These are phyloP conservation scores for Cymbopogon flexuosus DNA, from an alignment of 202 grass and related monocot genomes.

Conservation along the genomic window DNA sequence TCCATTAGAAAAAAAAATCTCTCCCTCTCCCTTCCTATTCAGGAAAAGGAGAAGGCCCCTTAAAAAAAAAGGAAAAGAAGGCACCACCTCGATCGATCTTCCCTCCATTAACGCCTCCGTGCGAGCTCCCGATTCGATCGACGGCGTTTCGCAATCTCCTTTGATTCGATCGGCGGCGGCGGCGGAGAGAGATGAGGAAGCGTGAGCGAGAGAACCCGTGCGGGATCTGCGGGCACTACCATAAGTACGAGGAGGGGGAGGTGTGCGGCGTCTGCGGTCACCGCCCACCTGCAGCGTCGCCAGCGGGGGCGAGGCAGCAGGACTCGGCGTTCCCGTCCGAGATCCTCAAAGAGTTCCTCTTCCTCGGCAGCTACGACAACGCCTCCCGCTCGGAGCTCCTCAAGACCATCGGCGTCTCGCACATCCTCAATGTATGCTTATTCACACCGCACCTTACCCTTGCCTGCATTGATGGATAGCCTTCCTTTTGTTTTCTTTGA, in stretches of 20 bases:
- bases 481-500: not conserved
- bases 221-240: slow-evolving; percentile 92
- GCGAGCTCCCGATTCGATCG: slow-evolving; percentile 18
- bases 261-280: slow-evolving; percentile 89
- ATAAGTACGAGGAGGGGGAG: slow-evolving; percentile 92
- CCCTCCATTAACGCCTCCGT: not conserved
- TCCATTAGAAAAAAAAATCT: not conserved
- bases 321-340: slow-evolving; percentile 74
- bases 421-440: slow-evolving; percentile 72
- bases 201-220: slow-evolving; percentile 91
- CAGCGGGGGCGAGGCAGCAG: slow-evolving; percentile 2
- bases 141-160: not conserved
- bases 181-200: slow-evolving; percentile 58
- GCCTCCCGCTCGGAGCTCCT: slow-evolving; percentile 79
- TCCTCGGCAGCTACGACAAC: slow-evolving; percentile 95
- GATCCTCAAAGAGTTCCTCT: slow-evolving; percentile 81
- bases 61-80: not conserved
- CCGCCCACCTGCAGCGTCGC: slow-evolving; percentile 31
- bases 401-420: slow-evolving; percentile 83
- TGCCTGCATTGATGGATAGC: not conserved
- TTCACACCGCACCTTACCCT: not conserved
- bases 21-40: not conserved
- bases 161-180: not conserved
- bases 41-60: not conserved
- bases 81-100: not conserved